Evolutionary conservation across 345 rosid species (phyloP).

Genomic region (Microcos paniculata): DNA sequence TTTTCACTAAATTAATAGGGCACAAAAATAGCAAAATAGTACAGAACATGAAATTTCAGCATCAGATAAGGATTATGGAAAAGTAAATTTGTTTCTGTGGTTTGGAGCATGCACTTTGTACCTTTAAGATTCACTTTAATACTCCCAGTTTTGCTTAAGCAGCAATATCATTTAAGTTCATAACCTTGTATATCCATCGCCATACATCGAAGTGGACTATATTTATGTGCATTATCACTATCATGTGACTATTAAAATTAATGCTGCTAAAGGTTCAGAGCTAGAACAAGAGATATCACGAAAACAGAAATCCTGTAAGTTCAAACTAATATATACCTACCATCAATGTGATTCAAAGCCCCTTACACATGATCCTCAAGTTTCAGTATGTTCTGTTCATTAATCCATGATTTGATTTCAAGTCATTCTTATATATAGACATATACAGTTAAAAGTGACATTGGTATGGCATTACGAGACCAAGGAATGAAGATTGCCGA

Average conservation of each 20-base stretch:
- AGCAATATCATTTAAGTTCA: neutral
- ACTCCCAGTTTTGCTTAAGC: neutral
- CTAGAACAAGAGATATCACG: neutral
- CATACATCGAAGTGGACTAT: neutral
- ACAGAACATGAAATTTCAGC: neutral
- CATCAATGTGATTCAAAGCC: too few species aligned
- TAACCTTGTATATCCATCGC: neutral
- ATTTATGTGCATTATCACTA: neutral
- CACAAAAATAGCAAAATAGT: neutral
- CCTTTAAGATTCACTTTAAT: neutral
- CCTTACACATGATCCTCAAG: too few species aligned
- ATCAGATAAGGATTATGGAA: neutral
- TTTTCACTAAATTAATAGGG: neutral
- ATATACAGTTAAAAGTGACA: too few species aligned
- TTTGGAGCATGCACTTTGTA: neutral
- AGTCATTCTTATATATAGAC: too few species aligned
- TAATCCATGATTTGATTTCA: too few species aligned
- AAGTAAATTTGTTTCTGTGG: neutral
- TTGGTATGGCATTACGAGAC: neutral
- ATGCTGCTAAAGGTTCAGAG: neutral
- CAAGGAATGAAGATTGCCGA: neutral
- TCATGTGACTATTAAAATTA: neutral
- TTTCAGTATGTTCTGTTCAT: too few species aligned
- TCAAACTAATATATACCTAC: too few species aligned
- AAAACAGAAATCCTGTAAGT: neutral